Conservation (phyloP, 2,329 filamentous ascomycete genomes). For the Epichloe gansuensis region DNA sequence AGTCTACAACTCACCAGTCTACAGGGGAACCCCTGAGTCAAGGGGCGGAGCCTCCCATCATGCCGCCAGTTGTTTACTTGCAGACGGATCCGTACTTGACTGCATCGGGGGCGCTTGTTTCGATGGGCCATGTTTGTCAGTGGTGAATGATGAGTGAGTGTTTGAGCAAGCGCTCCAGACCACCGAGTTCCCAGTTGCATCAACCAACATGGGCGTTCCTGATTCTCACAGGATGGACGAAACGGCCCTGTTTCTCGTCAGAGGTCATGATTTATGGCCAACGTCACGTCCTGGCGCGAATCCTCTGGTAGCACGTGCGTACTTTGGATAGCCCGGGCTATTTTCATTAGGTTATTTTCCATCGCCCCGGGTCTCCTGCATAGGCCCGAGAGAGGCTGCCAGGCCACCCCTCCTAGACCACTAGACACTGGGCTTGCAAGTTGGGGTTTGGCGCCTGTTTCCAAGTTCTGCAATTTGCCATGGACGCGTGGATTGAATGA, state of each 20-base stretch:
- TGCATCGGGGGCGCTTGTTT: background rate
- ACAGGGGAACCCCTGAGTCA: background rate
- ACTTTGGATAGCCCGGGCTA: too few relatives aligned
- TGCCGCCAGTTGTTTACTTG: background rate
- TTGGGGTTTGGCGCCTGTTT: slow-evolving; percentile 7
- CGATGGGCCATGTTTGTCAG: background rate
- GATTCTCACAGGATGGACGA: too few relatives aligned
- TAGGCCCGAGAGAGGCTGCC: background rate
- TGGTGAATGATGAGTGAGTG: too few relatives aligned
- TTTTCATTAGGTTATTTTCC: slow-evolving; percentile 1
- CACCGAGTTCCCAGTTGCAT: background rate
- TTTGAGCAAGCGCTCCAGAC: background rate
- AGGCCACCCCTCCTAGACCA: background rate
- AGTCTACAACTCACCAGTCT: too few relatives aligned
- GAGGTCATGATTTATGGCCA: slow-evolving; percentile 1
- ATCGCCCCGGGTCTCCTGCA: background rate
- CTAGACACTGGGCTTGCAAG: background rate
- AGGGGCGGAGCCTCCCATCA: background rate
- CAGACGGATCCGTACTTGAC: too few relatives aligned
- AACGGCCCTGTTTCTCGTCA: background rate
- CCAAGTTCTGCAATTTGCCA: slow-evolving; percentile 1
- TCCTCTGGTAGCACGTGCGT: too few relatives aligned
- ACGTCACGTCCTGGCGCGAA: slow-evolving; percentile 1
- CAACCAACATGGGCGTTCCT: background rate
- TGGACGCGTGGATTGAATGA: background rate